Base-by-base conservation (phyloP, 2,329 filamentous ascomycete genomes). In the Colletotrichum theobromicola region DNA sequence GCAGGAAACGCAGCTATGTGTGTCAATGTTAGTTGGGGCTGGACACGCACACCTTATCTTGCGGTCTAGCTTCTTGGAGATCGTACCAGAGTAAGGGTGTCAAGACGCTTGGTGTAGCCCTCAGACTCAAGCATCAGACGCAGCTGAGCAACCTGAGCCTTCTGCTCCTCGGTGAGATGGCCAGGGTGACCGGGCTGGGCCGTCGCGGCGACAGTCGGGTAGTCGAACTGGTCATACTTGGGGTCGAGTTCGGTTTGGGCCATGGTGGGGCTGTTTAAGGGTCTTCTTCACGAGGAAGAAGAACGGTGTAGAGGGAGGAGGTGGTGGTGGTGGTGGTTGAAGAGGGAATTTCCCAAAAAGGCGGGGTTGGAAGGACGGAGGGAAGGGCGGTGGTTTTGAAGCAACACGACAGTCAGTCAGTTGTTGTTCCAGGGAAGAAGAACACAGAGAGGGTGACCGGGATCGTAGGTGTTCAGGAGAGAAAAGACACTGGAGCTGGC, bases 221-320 rank as follows among this genome's bases (percentile, higher is more conserved):
- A 98, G 86, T 98, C 96, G 86, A 97, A 98, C 88, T 97, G 85
- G 87, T 98, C 97, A 89, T 98, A 98, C 88, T 98, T 98, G 84
- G 94, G 90, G 85, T 98, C 93, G 80, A 95, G 83, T 83, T 91
- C 87, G 32, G 66, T 70, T 46, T 75, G 72, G 55, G 72, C 63
- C 73, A 75, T 75, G 60, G 73, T 74, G 73, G 73, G 70, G 58
- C 62, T 64, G 24, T 64, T 28, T 70, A 70, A 55, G 70, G 73
- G 70, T 70, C 64, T 75, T 70, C 26, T 57, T 65, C 46, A 58
- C 58, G 34, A 55, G 53, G 42, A 60, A 35, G 63, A 74, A 75
- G 70, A 74, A 65, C 73, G 64, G 63, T 75, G 70, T 66, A 57
- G 35, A 50, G 53, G 28, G 32, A 63, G 57, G 42, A 18, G 28